Base-by-base conservation (phyloP, 495 filamentous ascomycete species). In the Sporormia fimetaria region DNA sequence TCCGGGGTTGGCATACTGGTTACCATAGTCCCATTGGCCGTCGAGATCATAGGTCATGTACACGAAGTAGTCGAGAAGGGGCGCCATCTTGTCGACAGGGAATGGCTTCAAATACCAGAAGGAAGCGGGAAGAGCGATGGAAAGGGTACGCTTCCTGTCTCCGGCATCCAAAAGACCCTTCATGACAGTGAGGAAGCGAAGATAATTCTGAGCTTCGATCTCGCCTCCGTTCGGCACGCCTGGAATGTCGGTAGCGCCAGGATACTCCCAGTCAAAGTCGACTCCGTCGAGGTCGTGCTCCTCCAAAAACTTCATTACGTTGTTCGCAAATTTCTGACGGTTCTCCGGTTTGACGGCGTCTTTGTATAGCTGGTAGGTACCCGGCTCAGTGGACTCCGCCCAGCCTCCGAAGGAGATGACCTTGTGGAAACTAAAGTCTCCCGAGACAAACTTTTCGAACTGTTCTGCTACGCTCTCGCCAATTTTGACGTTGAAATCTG, bases 361-460 rank as follows among this genome's bases (percentile, higher is more conserved):
- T 2, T 68, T 61, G 24, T 70, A 59, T 20, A 67, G 58, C 9
- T 44, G 32, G 32, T 54, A 67, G 2, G 61, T 63, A 8, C 36
- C 42, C 1, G 45, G 36, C 17, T 55, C 50, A 0, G 65, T 68
- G 1, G 59, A 64, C 35, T 65, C 68, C 0, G 36, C 48, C 68
- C 68, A 71, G 3, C 68, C 70, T 7, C 70, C 70, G 39, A 73
- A 58, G 0, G 64, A 66, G 1, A 71, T 7, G 26, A 73, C 60
- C 9, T 46, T 44, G 33, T 65, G 66, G 6, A 58, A 17, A 7
- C 22, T 21, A 8, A 9, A 33, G 34, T 39, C 10, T 5, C 8
- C 8, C n/a, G n/a, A n/a, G 10, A 22, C 23, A 35, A 50, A 45
- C 2, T n/a, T 33, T n/a, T 54, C 25, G 33, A 55, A 61, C 40